phyloP scores from a whole-genome alignment of 306 rosid species.

The Casuarina cunninghamiana region DNA sequence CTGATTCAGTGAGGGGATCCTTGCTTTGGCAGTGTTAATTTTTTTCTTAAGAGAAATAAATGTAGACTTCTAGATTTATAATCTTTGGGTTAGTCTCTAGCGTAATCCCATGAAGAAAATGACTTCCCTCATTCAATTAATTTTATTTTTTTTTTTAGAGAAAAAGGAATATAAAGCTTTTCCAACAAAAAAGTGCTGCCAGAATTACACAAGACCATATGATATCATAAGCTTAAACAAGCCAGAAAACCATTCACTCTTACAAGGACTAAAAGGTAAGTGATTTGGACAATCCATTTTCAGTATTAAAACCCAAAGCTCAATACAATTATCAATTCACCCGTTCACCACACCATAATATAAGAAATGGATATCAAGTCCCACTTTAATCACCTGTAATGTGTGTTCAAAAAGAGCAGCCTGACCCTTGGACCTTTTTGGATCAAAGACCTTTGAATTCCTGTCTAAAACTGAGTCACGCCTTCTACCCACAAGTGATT shows the following conservation, averaged over 20 bases:
- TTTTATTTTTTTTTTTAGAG: no score
- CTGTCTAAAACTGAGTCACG: constrained; percentile 63
- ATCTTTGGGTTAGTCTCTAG: no score
- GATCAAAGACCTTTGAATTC: constrained; percentile 60
- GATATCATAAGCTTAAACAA: constrained; percentile 2
- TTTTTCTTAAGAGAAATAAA: no score
- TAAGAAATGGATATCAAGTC: constrained; percentile 21
- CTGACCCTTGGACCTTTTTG: constrained; percentile 53
- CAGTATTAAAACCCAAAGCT: constrained; percentile 1
- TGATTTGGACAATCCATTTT: background rate
- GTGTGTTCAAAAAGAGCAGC: constrained; percentile 53
- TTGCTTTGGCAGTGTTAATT: no score
- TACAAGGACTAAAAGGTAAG: background rate
- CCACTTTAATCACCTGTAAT: constrained; percentile 52
- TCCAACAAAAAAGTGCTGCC: background rate
- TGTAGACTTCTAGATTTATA: no score
- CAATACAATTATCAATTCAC: background rate
- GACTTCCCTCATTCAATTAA: no score
- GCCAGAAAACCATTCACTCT: background rate
- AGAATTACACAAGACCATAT: background rate
- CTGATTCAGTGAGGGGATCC: no score
- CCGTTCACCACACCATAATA: background rate
- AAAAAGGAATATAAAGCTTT: no score
- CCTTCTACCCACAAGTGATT: constrained; percentile 75
- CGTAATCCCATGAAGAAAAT: no score